Conservation (phyloP, 192 early-diverging fungal genomes). For the Coemansia sp. region DNA sequence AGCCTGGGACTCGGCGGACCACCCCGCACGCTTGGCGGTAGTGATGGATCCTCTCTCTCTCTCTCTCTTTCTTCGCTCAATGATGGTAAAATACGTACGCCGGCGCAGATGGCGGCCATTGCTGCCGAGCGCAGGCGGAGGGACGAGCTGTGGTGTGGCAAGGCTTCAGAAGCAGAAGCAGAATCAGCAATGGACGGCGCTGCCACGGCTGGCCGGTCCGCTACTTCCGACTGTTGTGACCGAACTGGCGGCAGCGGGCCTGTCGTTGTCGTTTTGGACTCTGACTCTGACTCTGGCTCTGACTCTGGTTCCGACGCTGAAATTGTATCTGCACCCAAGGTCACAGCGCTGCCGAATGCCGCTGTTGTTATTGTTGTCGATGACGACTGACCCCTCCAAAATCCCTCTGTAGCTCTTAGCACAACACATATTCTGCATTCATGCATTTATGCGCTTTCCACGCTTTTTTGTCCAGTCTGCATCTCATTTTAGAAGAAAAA, state of each 20-base stretch:
- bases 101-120: slow-evolving; percentile 43
- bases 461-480: not conserved
- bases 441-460: not conserved
- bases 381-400: not conserved
- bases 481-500: not conserved
- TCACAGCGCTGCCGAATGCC: not conserved
- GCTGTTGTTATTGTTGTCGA: not conserved
- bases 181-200: slow-evolving; percentile 2
- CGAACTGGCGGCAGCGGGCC: not conserved
- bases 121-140: slow-evolving; percentile 36
- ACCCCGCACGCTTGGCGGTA: slow-evolving; percentile 17
- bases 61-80: too few species aligned
- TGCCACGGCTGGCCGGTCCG: not conserved
- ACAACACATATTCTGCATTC: not conserved
- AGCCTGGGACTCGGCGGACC: slow-evolving; percentile 17
- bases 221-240: not conserved
- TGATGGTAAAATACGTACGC: slow-evolving; percentile 1
- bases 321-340: not conserved
- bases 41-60: too few species aligned
- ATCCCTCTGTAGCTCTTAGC: not conserved
- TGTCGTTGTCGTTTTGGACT: slow-evolving; percentile 24
- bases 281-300: slow-evolving; percentile 23
- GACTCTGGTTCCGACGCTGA: slow-evolving; percentile 1
- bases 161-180: not conserved
- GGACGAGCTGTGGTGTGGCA: slow-evolving; percentile 48